phyloP scores from a whole-genome alignment of 306 rosid genomes.

The Malus asiatica region DNA sequence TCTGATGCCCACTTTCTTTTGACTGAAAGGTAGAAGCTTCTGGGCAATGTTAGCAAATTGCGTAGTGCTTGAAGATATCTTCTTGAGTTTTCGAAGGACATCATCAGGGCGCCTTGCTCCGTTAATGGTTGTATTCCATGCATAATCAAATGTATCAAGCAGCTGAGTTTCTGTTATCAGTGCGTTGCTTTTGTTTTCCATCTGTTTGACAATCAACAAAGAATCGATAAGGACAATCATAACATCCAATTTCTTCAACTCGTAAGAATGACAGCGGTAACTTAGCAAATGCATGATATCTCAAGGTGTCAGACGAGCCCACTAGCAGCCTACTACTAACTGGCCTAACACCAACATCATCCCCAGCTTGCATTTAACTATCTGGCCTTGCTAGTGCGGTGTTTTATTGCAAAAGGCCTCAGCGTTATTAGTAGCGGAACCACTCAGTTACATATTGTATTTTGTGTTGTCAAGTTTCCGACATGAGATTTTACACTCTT shows the following conservation, averaged over 20 bases:
- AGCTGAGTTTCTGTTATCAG: conserved; percentile 50
- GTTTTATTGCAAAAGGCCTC: too few relatives aligned
- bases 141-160: conserved; percentile 73
- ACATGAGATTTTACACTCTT: too few relatives aligned
- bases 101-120: conserved; percentile 57
- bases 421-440: too few relatives aligned
- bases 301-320: too few relatives aligned
- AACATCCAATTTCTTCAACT: background rate
- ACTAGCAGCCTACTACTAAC: too few relatives aligned
- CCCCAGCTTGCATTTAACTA: too few relatives aligned
- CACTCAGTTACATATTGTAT: too few relatives aligned
- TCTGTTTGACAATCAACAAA: conserved; percentile 40
- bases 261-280: background rate
- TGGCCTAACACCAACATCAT: too few relatives aligned
- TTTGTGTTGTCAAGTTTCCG: too few relatives aligned
- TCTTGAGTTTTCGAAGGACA: conserved; percentile 44
- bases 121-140: conserved; percentile 64
- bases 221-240: background rate
- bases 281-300: background rate
- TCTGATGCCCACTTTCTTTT: conserved; percentile 54
- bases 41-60: conserved; percentile 29
- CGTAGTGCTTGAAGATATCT: conserved; percentile 32
- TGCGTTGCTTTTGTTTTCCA: conserved; percentile 61
- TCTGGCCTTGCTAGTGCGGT: too few relatives aligned
- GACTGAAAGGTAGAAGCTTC: conserved; percentile 51